A percentile compares a stretch with the other conserved stretches of the same genome.
These are phyloP conservation scores for Nemania abortiva DNA, from an alignment of 2,329 filamentous ascomycete genomes.

Conservation along the genomic window DNA sequence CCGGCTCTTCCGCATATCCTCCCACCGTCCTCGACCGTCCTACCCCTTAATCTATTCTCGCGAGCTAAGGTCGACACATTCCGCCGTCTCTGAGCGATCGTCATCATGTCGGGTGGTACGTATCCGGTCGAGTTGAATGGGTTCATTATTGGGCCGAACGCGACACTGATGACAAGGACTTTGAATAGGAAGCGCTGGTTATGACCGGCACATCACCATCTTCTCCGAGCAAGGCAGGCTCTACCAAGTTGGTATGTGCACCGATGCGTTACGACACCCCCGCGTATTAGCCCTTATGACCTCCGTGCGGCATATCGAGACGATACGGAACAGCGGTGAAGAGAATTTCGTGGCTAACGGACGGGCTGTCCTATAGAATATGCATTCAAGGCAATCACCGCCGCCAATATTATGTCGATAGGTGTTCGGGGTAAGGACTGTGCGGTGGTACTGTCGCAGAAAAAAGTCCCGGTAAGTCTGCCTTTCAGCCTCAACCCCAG, in stretches of 20 bases:
- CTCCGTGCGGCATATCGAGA: conserved; percentile 25
- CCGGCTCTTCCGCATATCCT: conserved; percentile 1
- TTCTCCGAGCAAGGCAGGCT: conserved; percentile 98
- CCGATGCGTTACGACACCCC: conserved; percentile 27
- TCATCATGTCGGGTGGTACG: conserved; percentile 64
- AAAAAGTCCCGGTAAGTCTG: conserved; percentile 93
- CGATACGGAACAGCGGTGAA: conserved; percentile 33
- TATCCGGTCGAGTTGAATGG: conserved; percentile 26
- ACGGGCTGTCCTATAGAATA: conserved; percentile 75
- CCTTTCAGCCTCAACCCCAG: conserved; percentile 43
- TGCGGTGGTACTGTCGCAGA: conserved; percentile 96
- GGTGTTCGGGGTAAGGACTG: conserved; percentile 97
- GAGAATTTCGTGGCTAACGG: conserved; percentile 42
- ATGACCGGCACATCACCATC: conserved; percentile 99
- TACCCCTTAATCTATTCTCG: conserved; percentile 16
- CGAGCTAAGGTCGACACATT: conserved; percentile 22
- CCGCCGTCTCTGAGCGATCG: conserved; percentile 32
- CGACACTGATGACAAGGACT: conserved; percentile 46
- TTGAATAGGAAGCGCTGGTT: conserved; percentile 80
- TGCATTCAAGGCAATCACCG: conserved; percentile 99
- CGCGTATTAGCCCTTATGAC: conserved; percentile 31
- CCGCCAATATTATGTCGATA: conserved; percentile 98
- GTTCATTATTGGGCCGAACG: conserved; percentile 36
- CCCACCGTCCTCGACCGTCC: background rate
- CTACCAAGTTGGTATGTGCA: conserved; percentile 95